Percentiles rank a stretch among this genome's conserved stretches.
These are phyloP conservation scores for Stagonosporopsis chrysanthemi DNA, from an alignment of 2,329 filamentous ascomycete species.

Conservation along the genomic window DNA sequence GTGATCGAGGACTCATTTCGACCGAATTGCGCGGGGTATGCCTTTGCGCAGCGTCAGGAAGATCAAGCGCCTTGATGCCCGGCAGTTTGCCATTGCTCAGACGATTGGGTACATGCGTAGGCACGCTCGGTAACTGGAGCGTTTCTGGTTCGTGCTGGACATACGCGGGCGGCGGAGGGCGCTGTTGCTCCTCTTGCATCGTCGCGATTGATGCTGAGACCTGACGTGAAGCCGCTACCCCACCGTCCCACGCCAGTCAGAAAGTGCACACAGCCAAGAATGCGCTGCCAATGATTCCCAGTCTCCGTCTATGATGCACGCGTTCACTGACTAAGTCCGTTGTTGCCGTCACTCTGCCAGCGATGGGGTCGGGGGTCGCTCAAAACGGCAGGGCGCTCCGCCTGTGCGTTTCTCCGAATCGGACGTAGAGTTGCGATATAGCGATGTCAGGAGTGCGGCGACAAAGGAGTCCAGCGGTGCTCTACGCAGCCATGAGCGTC, in stretches of 20 bases:
- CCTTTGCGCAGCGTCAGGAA: slow-evolving; percentile 41
- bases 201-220: background rate
- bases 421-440: slow-evolving; percentile 21
- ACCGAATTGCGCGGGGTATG: slow-evolving; percentile 40
- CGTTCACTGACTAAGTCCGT: slow-evolving; percentile 12
- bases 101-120: slow-evolving; percentile 45
- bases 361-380: slow-evolving; percentile 17
- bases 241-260: slow-evolving; percentile 17
- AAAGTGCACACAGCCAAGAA: background rate
- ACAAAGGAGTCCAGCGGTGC: slow-evolving; percentile 8
- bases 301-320: background rate
- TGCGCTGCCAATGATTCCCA: background rate
- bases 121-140: slow-evolving; percentile 53
- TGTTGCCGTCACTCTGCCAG: slow-evolving; percentile 16
- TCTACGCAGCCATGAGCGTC: slow-evolving; percentile 10
- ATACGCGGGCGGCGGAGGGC: slow-evolving; percentile 55
- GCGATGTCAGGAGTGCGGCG: slow-evolving; percentile 24
- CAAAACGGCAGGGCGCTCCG: slow-evolving; percentile 27
- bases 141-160: slow-evolving; percentile 51
- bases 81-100: slow-evolving; percentile 47
- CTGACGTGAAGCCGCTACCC: slow-evolving; percentile 15
- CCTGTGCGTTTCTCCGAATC: slow-evolving; percentile 12
- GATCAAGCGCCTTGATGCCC: slow-evolving; percentile 54
- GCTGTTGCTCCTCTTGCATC: slow-evolving; percentile 47
- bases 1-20: slow-evolving; percentile 46